A percentile compares a stretch with the other conserved stretches of the same genome.
phyloP scores from a whole-genome alignment of 768 basidiomycete species.

The Lyophyllum atratum region DNA sequence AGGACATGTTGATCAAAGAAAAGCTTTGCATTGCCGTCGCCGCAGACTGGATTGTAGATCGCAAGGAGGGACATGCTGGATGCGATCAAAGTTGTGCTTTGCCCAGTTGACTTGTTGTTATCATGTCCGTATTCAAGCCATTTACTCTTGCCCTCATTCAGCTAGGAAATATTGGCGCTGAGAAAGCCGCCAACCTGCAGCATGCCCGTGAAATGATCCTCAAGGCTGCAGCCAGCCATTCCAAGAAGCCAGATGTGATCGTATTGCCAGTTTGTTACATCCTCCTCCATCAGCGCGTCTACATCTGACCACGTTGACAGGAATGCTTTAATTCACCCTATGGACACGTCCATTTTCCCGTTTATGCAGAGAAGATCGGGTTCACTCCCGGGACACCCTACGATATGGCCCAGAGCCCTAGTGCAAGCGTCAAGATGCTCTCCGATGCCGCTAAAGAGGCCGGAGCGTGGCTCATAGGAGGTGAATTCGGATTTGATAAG shows the following conservation, averaged over 20 bases:
- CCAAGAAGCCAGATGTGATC: slow-evolving; percentile 72
- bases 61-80: slow-evolving; percentile 53
- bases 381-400: slow-evolving; percentile 61
- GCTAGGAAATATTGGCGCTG: slow-evolving; percentile 69
- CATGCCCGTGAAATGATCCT: slow-evolving; percentile 82
- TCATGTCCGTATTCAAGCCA: slow-evolving; percentile 47
- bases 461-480: slow-evolving; percentile 91
- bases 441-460: slow-evolving; percentile 78
- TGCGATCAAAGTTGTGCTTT: not conserved
- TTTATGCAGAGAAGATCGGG: slow-evolving; percentile 79
- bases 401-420: slow-evolving; percentile 53
- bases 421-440: slow-evolving; percentile 82
- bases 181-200: slow-evolving; percentile 78
- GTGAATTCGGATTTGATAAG: slow-evolving; percentile 37
- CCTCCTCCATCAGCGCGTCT: not conserved
- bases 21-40: slow-evolving; percentile 53
- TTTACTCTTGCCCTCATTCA: slow-evolving; percentile 92
- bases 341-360: slow-evolving; percentile 76
- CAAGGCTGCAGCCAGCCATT: slow-evolving; percentile 54
- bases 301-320: slow-evolving; percentile 35
- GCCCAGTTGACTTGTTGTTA: not conserved
- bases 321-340: slow-evolving; percentile 92
- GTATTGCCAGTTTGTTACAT: slow-evolving; percentile 67
- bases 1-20: slow-evolving; percentile 65
- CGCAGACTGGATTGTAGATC: slow-evolving; percentile 78